Evolutionary conservation across 768 basidiomycete genomes (phyloP).

Genomic region (Psilocybe tampanensis): DNA sequence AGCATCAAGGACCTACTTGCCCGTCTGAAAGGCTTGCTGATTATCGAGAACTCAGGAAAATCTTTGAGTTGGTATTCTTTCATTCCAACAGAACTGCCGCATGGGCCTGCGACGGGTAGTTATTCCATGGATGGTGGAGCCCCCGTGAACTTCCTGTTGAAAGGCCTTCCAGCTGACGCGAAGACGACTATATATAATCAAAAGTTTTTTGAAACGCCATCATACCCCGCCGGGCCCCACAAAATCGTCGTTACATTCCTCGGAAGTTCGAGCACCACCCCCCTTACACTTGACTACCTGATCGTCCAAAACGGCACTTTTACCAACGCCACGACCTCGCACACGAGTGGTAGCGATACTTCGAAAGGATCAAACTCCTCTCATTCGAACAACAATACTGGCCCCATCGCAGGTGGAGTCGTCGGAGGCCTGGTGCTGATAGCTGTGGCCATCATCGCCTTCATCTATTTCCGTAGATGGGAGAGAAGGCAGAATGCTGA

Average conservation of each 20-base stretch:
- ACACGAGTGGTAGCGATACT: neutral
- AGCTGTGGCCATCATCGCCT: neutral
- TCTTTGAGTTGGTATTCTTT: conserved; percentile 28
- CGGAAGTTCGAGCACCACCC: conserved; percentile 21
- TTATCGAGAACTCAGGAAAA: conserved; percentile 14
- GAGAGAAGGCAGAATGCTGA: neutral
- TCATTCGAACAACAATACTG: neutral
- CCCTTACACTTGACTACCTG: conserved; percentile 25
- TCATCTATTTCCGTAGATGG: conserved; percentile 1
- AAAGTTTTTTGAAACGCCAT: conserved; percentile 22
- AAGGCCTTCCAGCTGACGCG: conserved; percentile 11
- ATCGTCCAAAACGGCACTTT: conserved; percentile 20
- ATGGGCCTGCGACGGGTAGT: conserved; percentile 17
- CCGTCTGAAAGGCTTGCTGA: neutral
- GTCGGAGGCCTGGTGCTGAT: conserved; percentile 6
- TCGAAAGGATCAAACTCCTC: neutral
- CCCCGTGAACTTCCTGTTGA: conserved; percentile 19
- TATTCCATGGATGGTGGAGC: conserved; percentile 24
- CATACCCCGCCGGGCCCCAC: conserved; percentile 20
- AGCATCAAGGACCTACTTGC: neutral
- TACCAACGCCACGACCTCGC: neutral
- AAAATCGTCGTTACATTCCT: conserved; percentile 20
- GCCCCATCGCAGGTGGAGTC: conserved; percentile 9
- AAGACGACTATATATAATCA: conserved; percentile 18
- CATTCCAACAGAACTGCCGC: conserved; percentile 20